Evolutionary conservation across 345 rosid genomes (phyloP), one percentile per base, ranked within the genome.

Genomic region (Brassica juncea): DNA sequence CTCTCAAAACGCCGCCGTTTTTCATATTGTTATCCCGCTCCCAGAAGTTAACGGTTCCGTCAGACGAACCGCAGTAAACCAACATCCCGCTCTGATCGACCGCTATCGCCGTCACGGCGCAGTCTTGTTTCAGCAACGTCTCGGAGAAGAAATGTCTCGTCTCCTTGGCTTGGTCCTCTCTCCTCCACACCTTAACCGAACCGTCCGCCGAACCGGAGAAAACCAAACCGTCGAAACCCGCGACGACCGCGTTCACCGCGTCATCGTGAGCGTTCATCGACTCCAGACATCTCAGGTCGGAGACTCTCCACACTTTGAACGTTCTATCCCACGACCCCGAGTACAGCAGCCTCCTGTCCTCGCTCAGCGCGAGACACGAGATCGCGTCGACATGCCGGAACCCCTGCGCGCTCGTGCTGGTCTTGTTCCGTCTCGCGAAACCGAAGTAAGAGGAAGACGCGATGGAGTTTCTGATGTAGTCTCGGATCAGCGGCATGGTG

Each of bases 271-370:
- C 89, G 4, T 25, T 74, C 1, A 92, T 72, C 2, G 98, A 91
- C 83, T 94, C 99, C 9, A 94, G 66, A 34, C 95, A 94, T 66
- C 88, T 88, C 30, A 74, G 86, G 76, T 92, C 89, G 1, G 89
- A 78, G n/a, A 86, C 79, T 71, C 94, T 81, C 99, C 97, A 94
- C 0, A 91, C 92, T 66, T 94, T 94, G 49, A 92, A 89, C 5
- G 99, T 91, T 72, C 88, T 92, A 69, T 94, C 98, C 99, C 99
- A 91, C 0, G 97, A 92, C 8, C 93, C 90, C 0, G 99, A 90
- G 70, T 94, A 94, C 39, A 94, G 78, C 0, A 91, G 64, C 12
- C 59, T 30, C 31, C 63, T 77, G 59, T 91, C 98, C 74, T 94
- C 99, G 70, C 83, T 92, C 39, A 92, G 66, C 31, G 93, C 81